A percentile compares a stretch with the other conserved stretches of the same genome.
Conservation (phyloP, 306 rosid genomes). For the Cucurbita argyrosperma region DNA sequence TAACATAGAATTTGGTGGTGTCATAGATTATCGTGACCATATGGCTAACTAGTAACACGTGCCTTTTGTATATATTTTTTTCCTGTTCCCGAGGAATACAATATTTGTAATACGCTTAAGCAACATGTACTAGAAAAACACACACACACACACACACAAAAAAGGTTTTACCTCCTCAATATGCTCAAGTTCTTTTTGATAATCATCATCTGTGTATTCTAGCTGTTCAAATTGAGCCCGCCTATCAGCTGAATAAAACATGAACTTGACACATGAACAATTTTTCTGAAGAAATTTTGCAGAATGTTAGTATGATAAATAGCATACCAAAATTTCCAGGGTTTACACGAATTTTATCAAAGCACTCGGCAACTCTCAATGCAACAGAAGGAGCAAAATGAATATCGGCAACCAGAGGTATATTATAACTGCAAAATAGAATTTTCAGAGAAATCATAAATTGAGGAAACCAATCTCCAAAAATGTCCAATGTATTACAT, state of each 20-base stretch:
- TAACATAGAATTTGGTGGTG: background rate
- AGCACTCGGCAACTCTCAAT: conserved; percentile 15
- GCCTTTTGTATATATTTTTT: background rate
- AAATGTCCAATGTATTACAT: conserved; percentile 2
- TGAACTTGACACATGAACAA: conserved; percentile 13
- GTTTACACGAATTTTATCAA: conserved; percentile 15
- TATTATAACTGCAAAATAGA: conserved; percentile 35
- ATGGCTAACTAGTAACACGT: background rate
- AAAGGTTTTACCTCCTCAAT: conserved; percentile 62
- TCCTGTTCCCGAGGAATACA: background rate
- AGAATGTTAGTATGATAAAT: background rate
- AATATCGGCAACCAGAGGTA: conserved; percentile 17
- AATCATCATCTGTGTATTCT: conserved; percentile 86
- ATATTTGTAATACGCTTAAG: background rate
- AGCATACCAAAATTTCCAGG: conserved; percentile 45
- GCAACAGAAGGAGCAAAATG: conserved; percentile 11
- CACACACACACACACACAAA: background rate
- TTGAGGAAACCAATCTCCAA: background rate
- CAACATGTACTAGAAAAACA: background rate
- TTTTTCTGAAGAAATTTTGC: background rate
- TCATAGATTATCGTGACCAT: background rate
- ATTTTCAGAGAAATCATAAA: conserved; percentile 16
- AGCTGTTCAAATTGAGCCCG: conserved; percentile 86
- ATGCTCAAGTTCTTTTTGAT: conserved; percentile 95
- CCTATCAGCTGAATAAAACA: conserved; percentile 68